A percentile compares a stretch with the other conserved stretches of the same genome.
These are phyloP conservation scores for Paragyromitra xinjiangensis DNA, from an alignment of 495 filamentous ascomycete genomes.

Conservation along the genomic window DNA sequence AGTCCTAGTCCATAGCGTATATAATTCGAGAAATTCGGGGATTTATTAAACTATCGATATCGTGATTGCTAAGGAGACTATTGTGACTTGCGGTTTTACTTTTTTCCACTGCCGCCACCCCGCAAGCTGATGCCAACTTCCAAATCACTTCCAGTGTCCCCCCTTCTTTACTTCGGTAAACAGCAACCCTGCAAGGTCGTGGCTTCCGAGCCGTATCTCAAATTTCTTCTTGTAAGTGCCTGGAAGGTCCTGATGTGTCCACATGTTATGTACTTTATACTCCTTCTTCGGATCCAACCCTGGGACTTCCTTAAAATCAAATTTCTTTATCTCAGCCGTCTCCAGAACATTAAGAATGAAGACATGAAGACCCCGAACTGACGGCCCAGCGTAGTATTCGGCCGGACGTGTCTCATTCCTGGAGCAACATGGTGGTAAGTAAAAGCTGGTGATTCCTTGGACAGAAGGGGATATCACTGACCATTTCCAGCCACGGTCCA, in stretches of 20 bases:
- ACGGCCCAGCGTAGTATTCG: constrained; percentile 69
- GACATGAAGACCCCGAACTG: constrained; percentile 55
- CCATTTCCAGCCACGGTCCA: constrained; percentile 70
- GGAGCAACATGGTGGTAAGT: not conserved
- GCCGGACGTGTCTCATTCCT: constrained; percentile 65
- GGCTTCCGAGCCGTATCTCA: constrained; percentile 18
- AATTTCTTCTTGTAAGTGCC: constrained; percentile 40
- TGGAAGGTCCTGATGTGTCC: constrained; percentile 63
- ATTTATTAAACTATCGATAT: too few relatives aligned
- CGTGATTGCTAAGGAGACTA: too few relatives aligned
- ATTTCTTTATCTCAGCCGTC: constrained; percentile 31
- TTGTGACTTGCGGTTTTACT: too few relatives aligned
- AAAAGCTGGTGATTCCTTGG: not conserved
- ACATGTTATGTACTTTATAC: constrained; percentile 66
- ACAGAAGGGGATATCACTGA: not conserved
- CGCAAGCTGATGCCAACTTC: not conserved
- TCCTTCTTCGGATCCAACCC: constrained; percentile 58
- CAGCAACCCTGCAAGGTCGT: constrained; percentile 26
- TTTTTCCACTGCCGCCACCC: not conserved
- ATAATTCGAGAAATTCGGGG: too few relatives aligned
- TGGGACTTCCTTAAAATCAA: constrained; percentile 38
- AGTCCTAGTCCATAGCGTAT: too few relatives aligned
- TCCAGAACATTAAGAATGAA: constrained; percentile 44
- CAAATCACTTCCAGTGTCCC: not conserved
- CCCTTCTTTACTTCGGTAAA: constrained; percentile 33